A percentile compares a stretch with the other conserved stretches of the same genome.
These are phyloP conservation scores for Poa annua DNA, from an alignment of 176 grass and related monocot genomes.

Conservation along the genomic window DNA sequence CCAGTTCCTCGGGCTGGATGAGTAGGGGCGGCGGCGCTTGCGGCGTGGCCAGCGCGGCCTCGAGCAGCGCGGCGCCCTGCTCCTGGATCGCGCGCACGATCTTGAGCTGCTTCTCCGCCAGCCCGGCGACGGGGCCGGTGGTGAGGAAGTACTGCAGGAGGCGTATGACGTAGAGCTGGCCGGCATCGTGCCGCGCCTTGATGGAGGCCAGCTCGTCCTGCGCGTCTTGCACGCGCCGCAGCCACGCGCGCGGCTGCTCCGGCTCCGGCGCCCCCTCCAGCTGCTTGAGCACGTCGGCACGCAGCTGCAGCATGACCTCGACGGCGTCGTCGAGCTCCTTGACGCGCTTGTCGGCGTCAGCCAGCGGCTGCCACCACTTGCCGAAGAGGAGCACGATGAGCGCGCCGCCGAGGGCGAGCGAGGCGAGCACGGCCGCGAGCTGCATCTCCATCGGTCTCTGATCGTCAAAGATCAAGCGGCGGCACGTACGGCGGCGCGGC, in stretches of 20 bases:
- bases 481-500: background rate
- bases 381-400: conserved; percentile 52
- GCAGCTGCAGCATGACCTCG: conserved; percentile 45
- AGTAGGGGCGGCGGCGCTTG: conserved; percentile 49
- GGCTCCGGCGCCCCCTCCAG: conserved; percentile 21
- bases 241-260: conserved; percentile 55
- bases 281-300: conserved; percentile 37
- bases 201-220: conserved; percentile 54
- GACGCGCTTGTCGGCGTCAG: conserved; percentile 44
- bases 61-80: conserved; percentile 45
- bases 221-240: conserved; percentile 52
- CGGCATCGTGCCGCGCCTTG: conserved; percentile 47
- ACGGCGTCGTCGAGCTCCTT: conserved; percentile 54
- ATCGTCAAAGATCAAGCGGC: background rate
- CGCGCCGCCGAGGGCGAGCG: conserved; percentile 57
- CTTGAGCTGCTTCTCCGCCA: conserved; percentile 55
- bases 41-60: conserved; percentile 44
- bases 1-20: conserved; percentile 49
- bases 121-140: conserved; percentile 36
- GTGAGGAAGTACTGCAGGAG: conserved; percentile 55
- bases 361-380: conserved; percentile 71
- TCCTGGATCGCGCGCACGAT: conserved; percentile 41
- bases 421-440: conserved; percentile 42
- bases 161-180: conserved; percentile 55
- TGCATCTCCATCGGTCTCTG: conserved; percentile 49